phyloP scores from a whole-genome alignment of 2,329 filamentous ascomycete genomes.

The Nigrospora osmanthi region DNA sequence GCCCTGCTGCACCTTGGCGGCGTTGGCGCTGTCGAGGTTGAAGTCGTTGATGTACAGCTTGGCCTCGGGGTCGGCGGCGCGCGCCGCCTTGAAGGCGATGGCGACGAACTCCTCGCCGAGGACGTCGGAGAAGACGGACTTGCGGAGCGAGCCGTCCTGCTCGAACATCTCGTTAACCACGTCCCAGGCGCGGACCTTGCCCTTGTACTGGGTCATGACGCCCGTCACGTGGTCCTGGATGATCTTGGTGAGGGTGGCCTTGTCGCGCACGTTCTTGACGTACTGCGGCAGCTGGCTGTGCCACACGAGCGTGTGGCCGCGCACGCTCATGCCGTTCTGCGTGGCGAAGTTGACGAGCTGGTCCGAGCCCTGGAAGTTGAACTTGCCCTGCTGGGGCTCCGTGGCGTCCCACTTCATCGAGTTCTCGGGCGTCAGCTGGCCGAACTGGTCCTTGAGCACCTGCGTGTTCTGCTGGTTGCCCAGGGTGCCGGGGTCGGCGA shows the following conservation, averaged over 20 bases:
- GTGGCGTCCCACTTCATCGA: conserved; percentile 61
- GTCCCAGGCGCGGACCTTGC: conserved; percentile 44
- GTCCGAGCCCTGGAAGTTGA: conserved; percentile 49
- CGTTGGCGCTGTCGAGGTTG: conserved; percentile 55
- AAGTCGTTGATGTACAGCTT: conserved; percentile 73
- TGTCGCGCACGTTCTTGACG: conserved; percentile 38
- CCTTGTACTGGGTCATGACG: conserved; percentile 51
- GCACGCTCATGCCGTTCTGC: conserved; percentile 47
- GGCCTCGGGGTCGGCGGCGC: conserved; percentile 55
- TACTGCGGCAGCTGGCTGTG: conserved; percentile 51
- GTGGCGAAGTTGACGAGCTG: conserved; percentile 51
- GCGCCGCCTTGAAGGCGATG: conserved; percentile 63
- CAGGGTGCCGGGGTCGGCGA: conserved; percentile 46
- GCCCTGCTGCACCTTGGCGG: conserved; percentile 45
- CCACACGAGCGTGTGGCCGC: conserved; percentile 62
- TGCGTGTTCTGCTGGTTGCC: conserved; percentile 37
- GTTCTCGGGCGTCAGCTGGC: conserved; percentile 61
- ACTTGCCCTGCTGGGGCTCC: conserved; percentile 32
- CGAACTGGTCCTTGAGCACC: conserved; percentile 54
- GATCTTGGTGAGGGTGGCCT: conserved; percentile 39
- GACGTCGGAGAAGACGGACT: conserved; percentile 57
- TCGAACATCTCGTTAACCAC: conserved; percentile 60
- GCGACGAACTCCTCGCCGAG: conserved; percentile 63
- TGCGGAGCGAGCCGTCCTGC: conserved; percentile 51
- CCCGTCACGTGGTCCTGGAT: conserved; percentile 53